These are phyloP conservation scores for Scedosporium minutisporum DNA, from an alignment of 2,329 filamentous ascomycete genomes.

Conservation along the genomic window DNA sequence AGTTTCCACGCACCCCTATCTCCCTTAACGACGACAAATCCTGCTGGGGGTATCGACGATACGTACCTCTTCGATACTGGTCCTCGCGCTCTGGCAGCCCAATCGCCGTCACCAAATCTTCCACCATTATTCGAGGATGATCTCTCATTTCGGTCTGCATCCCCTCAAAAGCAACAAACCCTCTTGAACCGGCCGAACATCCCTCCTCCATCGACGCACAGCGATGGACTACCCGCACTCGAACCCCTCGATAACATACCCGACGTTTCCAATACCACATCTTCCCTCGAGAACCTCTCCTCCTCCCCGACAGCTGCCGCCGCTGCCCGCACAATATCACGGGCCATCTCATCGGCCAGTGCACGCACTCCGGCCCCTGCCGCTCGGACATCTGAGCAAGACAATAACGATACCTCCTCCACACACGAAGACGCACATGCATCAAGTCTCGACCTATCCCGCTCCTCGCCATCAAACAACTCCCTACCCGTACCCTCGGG, in stretches of 20 bases:
- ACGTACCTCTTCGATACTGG: conserved; percentile 46
- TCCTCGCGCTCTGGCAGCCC: conserved; percentile 3
- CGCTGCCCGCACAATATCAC: conserved; percentile 42
- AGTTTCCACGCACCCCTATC: conserved; percentile 53
- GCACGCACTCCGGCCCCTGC: conserved; percentile 11
- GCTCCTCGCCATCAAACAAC: conserved; percentile 17
- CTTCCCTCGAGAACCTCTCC: conserved; percentile 41
- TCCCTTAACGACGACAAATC: conserved; percentile 38
- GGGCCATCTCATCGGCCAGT: conserved; percentile 37
- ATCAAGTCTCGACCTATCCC: conserved; percentile 11
- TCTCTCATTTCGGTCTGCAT: neutral
- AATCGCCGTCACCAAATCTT: conserved; percentile 13
- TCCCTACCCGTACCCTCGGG: conserved; percentile 13
- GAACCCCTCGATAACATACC: conserved; percentile 14
- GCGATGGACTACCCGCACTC: neutral
- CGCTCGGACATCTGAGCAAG: conserved; percentile 11
- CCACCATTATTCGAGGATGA: conserved; percentile 1
- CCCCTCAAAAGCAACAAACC: neutral
- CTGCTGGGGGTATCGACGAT: conserved; percentile 41
- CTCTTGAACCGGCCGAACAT: neutral
- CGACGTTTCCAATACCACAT: conserved; percentile 33
- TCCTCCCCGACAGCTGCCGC: conserved; percentile 49
- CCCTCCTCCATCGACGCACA: neutral
- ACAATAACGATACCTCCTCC: conserved; percentile 11
- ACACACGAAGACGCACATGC: conserved; percentile 15